Conservation (phyloP, 805 yeast genomes). For the Kodamaea neixiangensis region DNA sequence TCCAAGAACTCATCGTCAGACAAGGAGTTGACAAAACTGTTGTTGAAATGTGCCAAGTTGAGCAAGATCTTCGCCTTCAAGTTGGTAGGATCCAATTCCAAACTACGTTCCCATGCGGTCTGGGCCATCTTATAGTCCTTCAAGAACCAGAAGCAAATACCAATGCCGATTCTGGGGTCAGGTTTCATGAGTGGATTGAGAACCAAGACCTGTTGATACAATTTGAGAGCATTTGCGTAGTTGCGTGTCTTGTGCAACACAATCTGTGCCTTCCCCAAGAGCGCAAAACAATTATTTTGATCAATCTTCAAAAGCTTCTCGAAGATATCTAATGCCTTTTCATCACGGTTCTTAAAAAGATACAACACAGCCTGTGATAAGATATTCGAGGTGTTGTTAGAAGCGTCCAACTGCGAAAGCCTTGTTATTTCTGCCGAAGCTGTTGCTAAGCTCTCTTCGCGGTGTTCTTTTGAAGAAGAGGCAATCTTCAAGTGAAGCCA, state of each 20-base stretch:
- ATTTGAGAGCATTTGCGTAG: constrained; percentile 69
- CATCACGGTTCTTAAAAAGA: constrained; percentile 60
- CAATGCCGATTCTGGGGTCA: constrained; percentile 93
- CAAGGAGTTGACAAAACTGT: constrained; percentile 55
- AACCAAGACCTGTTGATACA: constrained; percentile 80
- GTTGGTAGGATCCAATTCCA: constrained; percentile 63
- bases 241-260: constrained; percentile 67
- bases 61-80: constrained; percentile 64
- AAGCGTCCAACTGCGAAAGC: constrained; percentile 15
- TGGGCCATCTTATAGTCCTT: constrained; percentile 77
- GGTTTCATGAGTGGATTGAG: constrained; percentile 79
- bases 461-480: constrained; percentile 20
- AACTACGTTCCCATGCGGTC: constrained; percentile 78
- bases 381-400: constrained; percentile 41
- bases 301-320: constrained; percentile 60
- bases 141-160: constrained; percentile 89
- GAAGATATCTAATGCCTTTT: constrained; percentile 68
- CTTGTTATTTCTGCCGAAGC: constrained; percentile 26
- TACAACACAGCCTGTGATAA: constrained; percentile 70
- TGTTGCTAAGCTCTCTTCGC: constrained; percentile 21
- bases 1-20: constrained; percentile 62
- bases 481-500: constrained; percentile 66
- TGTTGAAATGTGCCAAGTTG: constrained; percentile 67
- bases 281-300: constrained; percentile 68
- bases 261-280: constrained; percentile 82